phyloP scores from a whole-genome alignment of 352 stramenopile species.

The Pilasporangium apinafurcum region DNA sequence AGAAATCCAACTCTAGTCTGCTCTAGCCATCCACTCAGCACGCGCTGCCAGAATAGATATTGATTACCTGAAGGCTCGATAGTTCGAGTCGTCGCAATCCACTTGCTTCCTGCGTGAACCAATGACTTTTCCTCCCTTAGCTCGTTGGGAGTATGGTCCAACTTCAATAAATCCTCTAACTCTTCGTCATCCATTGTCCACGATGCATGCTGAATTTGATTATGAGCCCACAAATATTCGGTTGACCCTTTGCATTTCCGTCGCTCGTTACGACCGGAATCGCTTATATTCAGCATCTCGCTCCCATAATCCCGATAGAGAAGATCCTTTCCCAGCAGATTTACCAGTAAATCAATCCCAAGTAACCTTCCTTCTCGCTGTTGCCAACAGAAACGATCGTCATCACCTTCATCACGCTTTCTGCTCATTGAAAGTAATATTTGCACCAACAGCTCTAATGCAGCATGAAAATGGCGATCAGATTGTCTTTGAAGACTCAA shows the following conservation, averaged over 20 bases:
- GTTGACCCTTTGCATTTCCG: not conserved
- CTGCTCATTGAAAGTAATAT: slow-evolving; percentile 44
- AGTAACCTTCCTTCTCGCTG: slow-evolving; percentile 62
- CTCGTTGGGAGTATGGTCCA: not conserved
- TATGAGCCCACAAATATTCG: not conserved
- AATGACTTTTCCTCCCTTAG: not conserved
- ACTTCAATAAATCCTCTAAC: not conserved
- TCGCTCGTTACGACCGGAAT: not conserved
- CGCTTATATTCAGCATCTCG: not conserved
- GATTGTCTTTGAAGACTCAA: slow-evolving; percentile 13
- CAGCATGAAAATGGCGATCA: slow-evolving; percentile 1
- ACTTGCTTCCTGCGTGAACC: not conserved
- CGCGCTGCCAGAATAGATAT: slow-evolving; percentile 28
- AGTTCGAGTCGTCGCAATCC: slow-evolving; percentile 1
- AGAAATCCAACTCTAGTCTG: slow-evolving; percentile 35
- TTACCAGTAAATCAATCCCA: slow-evolving; percentile 47
- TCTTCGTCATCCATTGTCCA: slow-evolving; percentile 29
- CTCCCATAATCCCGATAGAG: slow-evolving; percentile 4
- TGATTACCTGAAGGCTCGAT: no score
- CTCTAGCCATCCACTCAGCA: slow-evolving; percentile 28
- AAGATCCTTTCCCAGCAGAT: slow-evolving; percentile 30
- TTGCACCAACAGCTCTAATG: slow-evolving; percentile 30
- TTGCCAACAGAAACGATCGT: slow-evolving; percentile 44
- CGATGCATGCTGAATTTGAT: slow-evolving; percentile 7
- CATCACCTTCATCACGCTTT: not conserved